phyloP scores from a whole-genome alignment of 2,329 filamentous ascomycete species.

The Hirsutella minnesotensis region DNA sequence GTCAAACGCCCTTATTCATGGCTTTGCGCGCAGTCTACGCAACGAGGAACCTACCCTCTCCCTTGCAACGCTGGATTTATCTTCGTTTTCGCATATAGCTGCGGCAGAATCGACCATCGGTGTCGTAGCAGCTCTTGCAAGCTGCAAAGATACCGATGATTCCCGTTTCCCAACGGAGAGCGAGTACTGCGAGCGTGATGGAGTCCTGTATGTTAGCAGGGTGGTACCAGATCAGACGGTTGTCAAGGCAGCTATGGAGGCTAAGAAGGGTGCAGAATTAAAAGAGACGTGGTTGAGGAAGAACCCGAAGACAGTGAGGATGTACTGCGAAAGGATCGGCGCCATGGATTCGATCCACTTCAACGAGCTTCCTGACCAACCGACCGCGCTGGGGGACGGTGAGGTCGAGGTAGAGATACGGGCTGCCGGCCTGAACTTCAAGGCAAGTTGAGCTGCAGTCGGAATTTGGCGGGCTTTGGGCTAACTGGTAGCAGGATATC shows the following conservation, averaged over 20 bases:
- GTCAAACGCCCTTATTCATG: too few species aligned
- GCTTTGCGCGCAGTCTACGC: too few species aligned
- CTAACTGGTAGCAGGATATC: slow-evolving; percentile 17
- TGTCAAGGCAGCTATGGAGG: not conserved
- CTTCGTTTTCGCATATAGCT: too few species aligned
- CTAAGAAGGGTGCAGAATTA: not conserved
- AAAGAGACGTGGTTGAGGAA: not conserved
- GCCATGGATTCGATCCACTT: slow-evolving; percentile 1
- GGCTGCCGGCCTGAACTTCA: slow-evolving; percentile 2
- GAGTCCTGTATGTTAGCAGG: not conserved
- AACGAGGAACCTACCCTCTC: too few species aligned
- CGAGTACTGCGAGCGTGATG: not conserved
- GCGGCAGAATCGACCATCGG: too few species aligned
- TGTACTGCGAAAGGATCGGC: not conserved
- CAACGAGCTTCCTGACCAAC: too few species aligned
- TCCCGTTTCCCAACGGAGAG: not conserved
- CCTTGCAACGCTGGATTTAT: too few species aligned
- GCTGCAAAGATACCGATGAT: not conserved
- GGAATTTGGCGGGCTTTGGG: not conserved
- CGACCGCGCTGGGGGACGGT: not conserved
- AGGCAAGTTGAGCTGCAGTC: not conserved
- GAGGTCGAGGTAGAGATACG: slow-evolving; percentile 1
- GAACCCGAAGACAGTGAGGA: not conserved
- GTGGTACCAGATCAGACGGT: not conserved
- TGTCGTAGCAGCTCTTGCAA: not conserved